Evolutionary conservation across 768 basidiomycete genomes (phyloP), one percentile per base, ranked within the genome.

Genomic region (Boletus rubropictus): DNA sequence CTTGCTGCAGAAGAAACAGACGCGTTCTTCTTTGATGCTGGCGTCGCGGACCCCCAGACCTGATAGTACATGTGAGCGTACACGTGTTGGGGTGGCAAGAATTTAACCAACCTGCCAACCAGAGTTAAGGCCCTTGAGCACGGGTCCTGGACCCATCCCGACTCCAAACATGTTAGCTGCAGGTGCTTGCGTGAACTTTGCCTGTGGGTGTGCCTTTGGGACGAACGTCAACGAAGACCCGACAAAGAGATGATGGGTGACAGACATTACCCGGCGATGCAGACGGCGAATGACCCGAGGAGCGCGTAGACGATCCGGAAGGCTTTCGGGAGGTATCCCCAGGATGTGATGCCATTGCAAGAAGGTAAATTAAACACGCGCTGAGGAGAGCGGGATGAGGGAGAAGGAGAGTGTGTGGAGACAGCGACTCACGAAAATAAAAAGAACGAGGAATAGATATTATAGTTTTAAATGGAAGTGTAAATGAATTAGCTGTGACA

Each of bases 261-360:
- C 74, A 51, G 61, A 86, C 84, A 62, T 76, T 75, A 57, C 69
- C 71, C 17, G 83, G 80, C 20, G 84, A 80, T 39, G 70, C 69
- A 32, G 79, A 68, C 0, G 85, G 83, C 3, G 85, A 85, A 57
- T 77, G 82, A 25, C 75, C 72, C 38, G 72, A 70, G 39, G 84
- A 84, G 49, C 77, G 81, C 15, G 77, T 75, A n/a, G 84, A 82
- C 22, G 84, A 82, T 46, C 76, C 78, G 28, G 85, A 84, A 34
- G 82, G 80, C 58, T 85, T 84, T 59, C 81, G 78, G 20, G 82
- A 75, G 36, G 76, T 70, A 55, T 73, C 69, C 38, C 67, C 71
- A 55, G 54, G 46, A 46, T 56, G 71, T 55, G 63, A 65, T 55
- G 51, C 55, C 63, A 68, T 72, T 42, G 50, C 48, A 53, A 38